Evolutionary conservation across 2,329 filamentous ascomycete species (phyloP), one percentile per base, ranked within the genome.

Genomic region (Aspergillus niger): DNA sequence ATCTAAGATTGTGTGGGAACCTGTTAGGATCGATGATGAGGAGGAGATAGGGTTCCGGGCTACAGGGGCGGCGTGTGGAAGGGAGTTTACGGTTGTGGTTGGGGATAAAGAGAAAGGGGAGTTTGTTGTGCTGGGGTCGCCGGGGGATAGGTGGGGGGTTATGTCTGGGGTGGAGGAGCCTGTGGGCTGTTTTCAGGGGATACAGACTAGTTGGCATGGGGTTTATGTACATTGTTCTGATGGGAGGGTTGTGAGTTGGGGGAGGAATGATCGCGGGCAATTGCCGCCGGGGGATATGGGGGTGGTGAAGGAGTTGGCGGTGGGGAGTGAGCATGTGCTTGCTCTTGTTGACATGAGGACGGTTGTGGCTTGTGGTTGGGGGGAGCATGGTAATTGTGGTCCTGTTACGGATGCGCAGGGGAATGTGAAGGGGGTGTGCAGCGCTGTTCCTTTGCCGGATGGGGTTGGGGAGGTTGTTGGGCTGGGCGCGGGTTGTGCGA

Each of bases 371-470:
- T 98, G 94, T 92, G 95, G 95, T 20, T 99, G 95, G 95, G 93
- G 92, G 2, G 94, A 98, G 77, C 95, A 99, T 77, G 95, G 95
- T 1, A 99, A 99, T 74, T 99, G 95, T 74, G 95, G 95, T 3
- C 85, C 86, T 38, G 80, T 84, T 44, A 80, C 79, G 11, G 85
- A 87, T 63, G 79, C 83, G 17, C 79, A 83, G 63, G 87, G 86
- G 53, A 86, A 91, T 75, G 87, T 92, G 49, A 89, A 88, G 65
- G 89, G 85, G 8, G 82, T 81, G 61, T 91, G 85, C 81, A 92
- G 89, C 71, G 78, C 85, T 60, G 85, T 96, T 70, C 83, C 83
- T 22, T 84, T 86, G 49, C 82, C 81, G 70, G 77, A 83, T 15
- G 72, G 81, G 4, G 79, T 76, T 8, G 81, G 79, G 58, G 77